phyloP scores from a whole-genome alignment of 2,329 filamentous ascomycete genomes.

The Trichoderma oligosporum region DNA sequence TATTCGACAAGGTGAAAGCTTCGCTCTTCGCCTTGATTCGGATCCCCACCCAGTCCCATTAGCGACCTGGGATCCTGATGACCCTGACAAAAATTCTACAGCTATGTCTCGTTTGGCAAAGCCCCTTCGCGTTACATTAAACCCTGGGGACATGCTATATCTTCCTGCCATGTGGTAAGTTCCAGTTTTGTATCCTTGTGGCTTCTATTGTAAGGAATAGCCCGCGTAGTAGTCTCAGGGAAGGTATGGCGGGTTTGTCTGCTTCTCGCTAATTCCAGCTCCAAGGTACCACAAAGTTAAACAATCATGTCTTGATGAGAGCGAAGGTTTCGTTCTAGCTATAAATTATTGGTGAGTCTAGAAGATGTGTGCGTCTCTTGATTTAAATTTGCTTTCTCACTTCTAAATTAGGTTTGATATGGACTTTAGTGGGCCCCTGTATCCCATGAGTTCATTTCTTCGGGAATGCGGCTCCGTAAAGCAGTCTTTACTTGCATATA shows the following conservation, averaged over 20 bases:
- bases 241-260: no score
- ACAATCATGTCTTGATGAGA: constrained; percentile 63
- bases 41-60: constrained; percentile 53
- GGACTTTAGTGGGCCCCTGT: constrained; percentile 68
- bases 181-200: background rate
- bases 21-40: constrained; percentile 37
- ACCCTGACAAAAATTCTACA: constrained; percentile 47
- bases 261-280: background rate
- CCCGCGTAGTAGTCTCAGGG: no score
- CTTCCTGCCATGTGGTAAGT: constrained; percentile 73
- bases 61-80: constrained; percentile 71
- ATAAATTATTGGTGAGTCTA: constrained; percentile 73
- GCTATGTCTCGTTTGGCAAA: constrained; percentile 55
- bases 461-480: constrained; percentile 32
- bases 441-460: constrained; percentile 57
- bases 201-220: background rate
- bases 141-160: constrained; percentile 77
- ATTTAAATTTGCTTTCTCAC: background rate
- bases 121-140: constrained; percentile 63
- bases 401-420: constrained; percentile 64
- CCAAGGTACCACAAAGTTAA: constrained; percentile 73
- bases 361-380: background rate
- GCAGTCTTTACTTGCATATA: background rate
- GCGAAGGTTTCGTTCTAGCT: constrained; percentile 70
- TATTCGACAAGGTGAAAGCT: constrained; percentile 30